phyloP scores from a whole-genome alignment of 495 filamentous ascomycete species.

The Cercophora sp. region DNA sequence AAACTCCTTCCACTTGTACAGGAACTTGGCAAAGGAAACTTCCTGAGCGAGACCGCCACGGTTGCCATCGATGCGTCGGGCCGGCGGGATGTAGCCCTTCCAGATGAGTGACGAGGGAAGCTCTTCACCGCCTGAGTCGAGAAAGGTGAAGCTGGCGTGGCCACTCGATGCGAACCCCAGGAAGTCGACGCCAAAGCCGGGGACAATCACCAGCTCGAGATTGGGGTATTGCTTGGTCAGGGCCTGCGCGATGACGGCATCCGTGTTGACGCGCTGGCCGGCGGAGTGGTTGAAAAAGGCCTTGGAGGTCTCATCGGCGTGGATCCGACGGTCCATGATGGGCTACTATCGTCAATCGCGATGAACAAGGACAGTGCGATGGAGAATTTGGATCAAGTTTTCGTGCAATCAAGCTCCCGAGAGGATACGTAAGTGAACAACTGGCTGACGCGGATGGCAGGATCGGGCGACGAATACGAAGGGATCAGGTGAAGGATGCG shows the following conservation, averaged over 20 bases:
- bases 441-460: no score
- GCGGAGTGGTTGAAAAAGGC: conserved; percentile 43
- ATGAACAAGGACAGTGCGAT: no score
- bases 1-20: conserved; percentile 46
- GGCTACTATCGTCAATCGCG: not conserved
- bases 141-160: conserved; percentile 37
- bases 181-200: conserved; percentile 34
- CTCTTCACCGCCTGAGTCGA: conserved; percentile 27
- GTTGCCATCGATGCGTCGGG: conserved; percentile 45
- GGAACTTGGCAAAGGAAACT: conserved; percentile 50
- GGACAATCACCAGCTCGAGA: conserved; percentile 44
- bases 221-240: conserved; percentile 49
- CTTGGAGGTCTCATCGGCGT: conserved; percentile 20
- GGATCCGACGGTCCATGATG: not conserved
- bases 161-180: conserved; percentile 49
- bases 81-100: conserved; percentile 45
- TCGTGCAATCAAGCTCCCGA: no score
- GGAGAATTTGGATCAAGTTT: no score
- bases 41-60: conserved; percentile 39
- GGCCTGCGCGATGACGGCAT: conserved; percentile 46
- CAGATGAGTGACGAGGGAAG: conserved; percentile 36
- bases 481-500: no score
- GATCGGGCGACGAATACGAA: no score
- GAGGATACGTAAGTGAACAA: not conserved
- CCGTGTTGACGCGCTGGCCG: conserved; percentile 47